Percentiles rank a stretch among this genome's conserved stretches.
Conservation (phyloP, 208 protist species). For the Leishmania major region DNA sequence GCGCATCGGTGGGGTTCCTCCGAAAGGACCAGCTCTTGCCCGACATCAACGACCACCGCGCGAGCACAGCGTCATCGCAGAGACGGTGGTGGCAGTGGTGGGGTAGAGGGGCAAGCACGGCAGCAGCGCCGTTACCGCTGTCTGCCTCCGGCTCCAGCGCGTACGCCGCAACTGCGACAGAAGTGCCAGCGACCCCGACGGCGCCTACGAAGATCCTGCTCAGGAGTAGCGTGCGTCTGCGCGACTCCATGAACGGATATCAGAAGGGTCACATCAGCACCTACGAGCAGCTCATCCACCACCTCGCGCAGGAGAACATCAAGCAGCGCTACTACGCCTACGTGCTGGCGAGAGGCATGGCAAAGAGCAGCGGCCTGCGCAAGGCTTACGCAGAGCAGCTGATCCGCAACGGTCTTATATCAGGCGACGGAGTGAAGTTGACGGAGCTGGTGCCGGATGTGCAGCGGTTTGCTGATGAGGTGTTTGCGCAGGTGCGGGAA, state of each 20-base stretch:
- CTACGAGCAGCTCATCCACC: constrained; percentile 56
- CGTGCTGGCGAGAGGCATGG: constrained; percentile 36
- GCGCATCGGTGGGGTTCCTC: constrained; percentile 16
- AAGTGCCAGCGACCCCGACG: background rate
- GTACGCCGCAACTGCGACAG: no score
- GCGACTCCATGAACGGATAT: constrained; percentile 58
- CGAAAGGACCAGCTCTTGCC: constrained; percentile 18
- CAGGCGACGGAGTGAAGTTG: constrained; percentile 36
- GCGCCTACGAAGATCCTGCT: constrained; percentile 27
- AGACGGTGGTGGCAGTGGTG: constrained; percentile 2
- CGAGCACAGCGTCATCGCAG: background rate
- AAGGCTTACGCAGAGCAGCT: constrained; percentile 60
- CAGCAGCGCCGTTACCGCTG: background rate
- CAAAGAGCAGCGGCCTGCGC: constrained; percentile 11
- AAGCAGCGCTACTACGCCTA: constrained; percentile 34
- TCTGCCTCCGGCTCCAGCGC: background rate
- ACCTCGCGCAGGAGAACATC: constrained; percentile 43
- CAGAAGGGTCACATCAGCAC: constrained; percentile 51
- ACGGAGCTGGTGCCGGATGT: constrained; percentile 43
- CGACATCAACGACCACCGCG: background rate
- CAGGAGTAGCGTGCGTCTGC: constrained; percentile 40
- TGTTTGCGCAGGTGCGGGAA: constrained; percentile 26
- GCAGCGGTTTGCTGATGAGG: constrained; percentile 38
- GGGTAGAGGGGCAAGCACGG: background rate
- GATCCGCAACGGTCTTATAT: constrained; percentile 55